Percentiles rank a stretch among this genome's conserved stretches.
These are phyloP conservation scores for Brettanomyces bruxellensis DNA, from an alignment of 805 yeast species.

Conservation along the genomic window DNA sequence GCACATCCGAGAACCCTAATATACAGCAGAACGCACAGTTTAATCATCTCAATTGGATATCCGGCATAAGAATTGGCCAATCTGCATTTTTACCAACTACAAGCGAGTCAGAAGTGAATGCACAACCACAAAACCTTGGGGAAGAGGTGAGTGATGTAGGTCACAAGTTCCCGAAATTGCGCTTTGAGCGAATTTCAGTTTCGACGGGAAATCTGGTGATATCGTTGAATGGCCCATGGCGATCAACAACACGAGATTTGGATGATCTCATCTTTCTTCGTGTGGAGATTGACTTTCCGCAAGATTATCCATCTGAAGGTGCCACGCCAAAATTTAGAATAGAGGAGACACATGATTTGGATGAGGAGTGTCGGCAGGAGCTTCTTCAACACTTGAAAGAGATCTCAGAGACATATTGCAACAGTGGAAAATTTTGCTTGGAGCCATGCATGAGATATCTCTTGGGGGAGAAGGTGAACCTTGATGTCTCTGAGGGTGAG, in stretches of 20 bases:
- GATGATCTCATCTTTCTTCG: constrained; percentile 54
- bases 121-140: constrained; percentile 58
- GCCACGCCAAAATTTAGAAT: constrained; percentile 47
- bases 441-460: constrained; percentile 72
- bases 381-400: constrained; percentile 43
- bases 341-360: constrained; percentile 72
- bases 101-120: constrained; percentile 24
- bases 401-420: constrained; percentile 49
- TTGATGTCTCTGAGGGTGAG: constrained; percentile 7
- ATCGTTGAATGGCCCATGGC: constrained; percentile 79
- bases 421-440: constrained; percentile 55
- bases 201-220: constrained; percentile 73
- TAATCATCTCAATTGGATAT: constrained; percentile 82
- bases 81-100: constrained; percentile 33
- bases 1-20: too few relatives aligned
- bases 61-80: constrained; percentile 77
- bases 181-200: constrained; percentile 82
- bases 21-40: constrained; percentile 26
- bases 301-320: constrained; percentile 53
- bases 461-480: constrained; percentile 64
- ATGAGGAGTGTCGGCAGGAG: constrained; percentile 36
- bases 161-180: constrained; percentile 76
- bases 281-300: constrained; percentile 62
- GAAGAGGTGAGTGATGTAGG: constrained; percentile 89
- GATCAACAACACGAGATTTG: constrained; percentile 26